Base-by-base conservation (phyloP, 2,329 filamentous ascomycete species). In the Talaromyces atroroseus region DNA sequence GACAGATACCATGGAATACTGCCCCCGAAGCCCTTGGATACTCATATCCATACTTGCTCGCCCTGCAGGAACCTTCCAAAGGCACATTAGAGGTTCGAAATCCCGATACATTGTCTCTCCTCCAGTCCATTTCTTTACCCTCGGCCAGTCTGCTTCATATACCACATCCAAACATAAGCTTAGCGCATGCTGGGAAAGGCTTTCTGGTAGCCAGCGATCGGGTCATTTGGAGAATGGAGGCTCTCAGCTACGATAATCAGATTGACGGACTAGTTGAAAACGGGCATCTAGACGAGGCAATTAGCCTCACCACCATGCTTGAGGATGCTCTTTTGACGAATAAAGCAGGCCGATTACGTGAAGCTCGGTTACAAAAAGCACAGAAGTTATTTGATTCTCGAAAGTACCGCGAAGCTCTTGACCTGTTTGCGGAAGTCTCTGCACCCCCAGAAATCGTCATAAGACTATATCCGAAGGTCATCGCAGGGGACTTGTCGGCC, bases 151-250 rank as follows among this genome's bases (percentile, higher is more conserved):
- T 92, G 60, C 78, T 99, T 57, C 90, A 97, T 70, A 94, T 97
- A 24, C 90, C 92, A 0, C 91, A 95, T 50, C 92, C 92, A 0
- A 95, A 90, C 20, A 88, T 92, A 61, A 96, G 92, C 66, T 78
- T 99, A n/a, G 90, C 92, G 0, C 94, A 99, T 74, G 92, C 91
- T 0, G 94, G 90, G 3, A 99, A 99, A 70, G 92, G 92, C 0
- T 99, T 99, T 65, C 82, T 97, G 58, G 91, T 97, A 52, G 87
- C 88, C 20, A 96, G 92, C 67, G 94, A 97, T 56, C 82, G 94
- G 46, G 88, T 82, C 34, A 89, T 99, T 38, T 99, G 94, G 94
- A 88, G 94, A 64, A 97, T 99, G 94, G 89, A 86, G 61, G 89
- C 92, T 3, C 85, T 92, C 38, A 88, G 92, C 62, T 99, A 99